phyloP scores from a whole-genome alignment of 2,329 filamentous ascomycete genomes.

The Hymenoscyphus fraxineus region DNA sequence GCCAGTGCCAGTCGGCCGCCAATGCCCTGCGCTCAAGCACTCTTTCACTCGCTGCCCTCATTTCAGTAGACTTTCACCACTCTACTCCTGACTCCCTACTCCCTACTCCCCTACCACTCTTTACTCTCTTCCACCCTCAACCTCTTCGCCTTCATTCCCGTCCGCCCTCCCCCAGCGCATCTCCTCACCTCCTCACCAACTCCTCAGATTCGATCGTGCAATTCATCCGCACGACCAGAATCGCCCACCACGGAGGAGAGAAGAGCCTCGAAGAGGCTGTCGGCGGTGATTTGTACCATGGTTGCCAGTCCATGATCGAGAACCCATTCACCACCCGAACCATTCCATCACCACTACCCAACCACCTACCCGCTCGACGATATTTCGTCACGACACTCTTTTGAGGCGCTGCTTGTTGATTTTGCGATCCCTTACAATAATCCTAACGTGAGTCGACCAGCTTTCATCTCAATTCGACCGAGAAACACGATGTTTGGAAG shows the following conservation, averaged over 20 bases:
- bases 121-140: neutral
- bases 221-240: constrained; percentile 22
- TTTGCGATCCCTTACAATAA: constrained; percentile 29
- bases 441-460: constrained; percentile 30
- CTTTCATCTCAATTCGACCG: constrained; percentile 1
- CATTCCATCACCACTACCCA: constrained; percentile 8
- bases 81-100: neutral
- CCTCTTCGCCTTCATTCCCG: neutral
- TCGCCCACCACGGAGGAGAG: constrained; percentile 15
- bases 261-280: constrained; percentile 33
- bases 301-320: constrained; percentile 29
- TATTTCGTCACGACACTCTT: constrained; percentile 37
- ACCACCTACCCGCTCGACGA: constrained; percentile 27
- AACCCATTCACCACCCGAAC: neutral
- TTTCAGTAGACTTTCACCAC: neutral
- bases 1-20: neutral
- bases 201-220: constrained; percentile 19
- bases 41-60: neutral
- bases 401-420: constrained; percentile 26
- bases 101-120: constrained; percentile 1
- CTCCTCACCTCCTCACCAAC: neutral
- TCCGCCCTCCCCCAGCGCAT: neutral
- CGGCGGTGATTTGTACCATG: constrained; percentile 27
- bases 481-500: constrained; percentile 6
- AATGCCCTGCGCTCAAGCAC: neutral